Conservation (phyloP, 148 eudicot genomes). For the Vaccinium vitisidaea region DNA sequence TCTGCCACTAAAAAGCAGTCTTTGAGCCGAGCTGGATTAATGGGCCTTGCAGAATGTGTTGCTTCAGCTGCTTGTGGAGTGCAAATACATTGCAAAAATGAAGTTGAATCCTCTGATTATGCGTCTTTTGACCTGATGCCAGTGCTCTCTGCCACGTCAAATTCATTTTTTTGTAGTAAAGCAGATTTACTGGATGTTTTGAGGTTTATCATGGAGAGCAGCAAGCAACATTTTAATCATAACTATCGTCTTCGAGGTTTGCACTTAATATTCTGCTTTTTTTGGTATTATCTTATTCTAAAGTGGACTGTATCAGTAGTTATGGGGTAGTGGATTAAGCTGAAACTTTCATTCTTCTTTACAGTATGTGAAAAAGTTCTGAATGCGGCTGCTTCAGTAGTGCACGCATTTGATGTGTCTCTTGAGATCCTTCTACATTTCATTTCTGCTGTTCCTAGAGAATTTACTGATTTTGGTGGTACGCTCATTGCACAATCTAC, state of each 20-base stretch:
- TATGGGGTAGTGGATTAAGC: slow-evolving; percentile 13
- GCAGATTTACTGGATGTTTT: slow-evolving; percentile 58
- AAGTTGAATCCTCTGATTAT: slow-evolving; percentile 20
- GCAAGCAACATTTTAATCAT: slow-evolving; percentile 93
- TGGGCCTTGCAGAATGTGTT: slow-evolving; percentile 73
- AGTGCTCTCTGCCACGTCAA: slow-evolving; percentile 20
- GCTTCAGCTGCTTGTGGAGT: slow-evolving; percentile 41
- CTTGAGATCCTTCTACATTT: slow-evolving; percentile 71
- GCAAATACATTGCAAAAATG: slow-evolving; percentile 24
- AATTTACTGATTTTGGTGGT: slow-evolving; percentile 78
- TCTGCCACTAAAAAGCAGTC: slow-evolving; percentile 59
- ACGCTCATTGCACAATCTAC: slow-evolving; percentile 25
- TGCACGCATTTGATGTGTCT: slow-evolving; percentile 56
- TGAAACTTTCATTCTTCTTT: slow-evolving; percentile 17
- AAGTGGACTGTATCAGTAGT: not conserved
- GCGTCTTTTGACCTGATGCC: slow-evolving; percentile 25
- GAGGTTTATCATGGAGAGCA: slow-evolving; percentile 73
- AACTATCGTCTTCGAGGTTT: slow-evolving; percentile 79
- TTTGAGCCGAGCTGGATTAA: slow-evolving; percentile 84
- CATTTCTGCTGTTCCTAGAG: slow-evolving; percentile 79
- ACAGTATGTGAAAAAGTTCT: slow-evolving; percentile 76
- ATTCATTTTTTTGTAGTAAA: slow-evolving; percentile 33
- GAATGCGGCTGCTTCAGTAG: slow-evolving; percentile 60
- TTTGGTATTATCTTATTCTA: not conserved
- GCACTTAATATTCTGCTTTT: slow-evolving; percentile 10